A percentile compares a stretch with the other conserved stretches of the same genome.
Evolutionary conservation across 2,329 filamentous ascomycete species (phyloP).

Genomic region (Colletotrichum echinochloae): DNA sequence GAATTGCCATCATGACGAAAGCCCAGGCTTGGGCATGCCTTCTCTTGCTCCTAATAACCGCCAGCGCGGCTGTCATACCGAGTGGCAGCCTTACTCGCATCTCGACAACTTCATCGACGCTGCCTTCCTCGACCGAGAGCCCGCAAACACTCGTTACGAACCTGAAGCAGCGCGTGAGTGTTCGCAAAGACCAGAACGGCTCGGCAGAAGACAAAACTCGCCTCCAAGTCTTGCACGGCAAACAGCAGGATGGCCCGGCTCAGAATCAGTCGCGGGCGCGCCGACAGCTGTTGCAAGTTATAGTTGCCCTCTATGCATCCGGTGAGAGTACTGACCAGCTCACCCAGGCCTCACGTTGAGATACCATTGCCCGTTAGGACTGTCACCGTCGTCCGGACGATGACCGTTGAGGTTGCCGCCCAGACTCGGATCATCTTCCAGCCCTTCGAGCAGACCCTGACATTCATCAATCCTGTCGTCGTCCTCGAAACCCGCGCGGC

Average conservation of each 20-base stretch:
- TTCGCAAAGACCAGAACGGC: neutral
- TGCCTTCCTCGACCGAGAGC: neutral
- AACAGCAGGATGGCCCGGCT: neutral
- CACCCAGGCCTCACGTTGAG: neutral
- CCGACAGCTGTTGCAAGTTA: constrained; percentile 18
- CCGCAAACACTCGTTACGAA: neutral
- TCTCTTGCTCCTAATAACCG: neutral
- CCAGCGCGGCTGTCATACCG: neutral
- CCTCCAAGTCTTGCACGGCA: neutral
- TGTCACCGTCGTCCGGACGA: constrained; percentile 37
- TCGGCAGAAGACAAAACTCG: neutral
- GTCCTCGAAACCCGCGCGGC: constrained; percentile 44
- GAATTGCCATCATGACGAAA: constrained; percentile 14
- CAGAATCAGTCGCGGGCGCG: neutral
- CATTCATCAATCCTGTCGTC: constrained; percentile 43
- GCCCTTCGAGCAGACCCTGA: constrained; percentile 45
- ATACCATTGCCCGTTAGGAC: constrained; percentile 18
- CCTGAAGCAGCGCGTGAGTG: neutral
- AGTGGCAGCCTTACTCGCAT: neutral
- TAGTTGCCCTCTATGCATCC: too few species aligned
- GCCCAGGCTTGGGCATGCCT: neutral
- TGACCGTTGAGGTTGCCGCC: constrained; percentile 41
- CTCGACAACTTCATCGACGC: neutral
- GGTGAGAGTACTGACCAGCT: neutral
- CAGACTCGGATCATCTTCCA: constrained; percentile 39